Percentiles rank a stretch among this genome's conserved stretches.
These are phyloP conservation scores for Fallopia convolvulus DNA, from an alignment of 148 eudicot species.

Conservation along the genomic window DNA sequence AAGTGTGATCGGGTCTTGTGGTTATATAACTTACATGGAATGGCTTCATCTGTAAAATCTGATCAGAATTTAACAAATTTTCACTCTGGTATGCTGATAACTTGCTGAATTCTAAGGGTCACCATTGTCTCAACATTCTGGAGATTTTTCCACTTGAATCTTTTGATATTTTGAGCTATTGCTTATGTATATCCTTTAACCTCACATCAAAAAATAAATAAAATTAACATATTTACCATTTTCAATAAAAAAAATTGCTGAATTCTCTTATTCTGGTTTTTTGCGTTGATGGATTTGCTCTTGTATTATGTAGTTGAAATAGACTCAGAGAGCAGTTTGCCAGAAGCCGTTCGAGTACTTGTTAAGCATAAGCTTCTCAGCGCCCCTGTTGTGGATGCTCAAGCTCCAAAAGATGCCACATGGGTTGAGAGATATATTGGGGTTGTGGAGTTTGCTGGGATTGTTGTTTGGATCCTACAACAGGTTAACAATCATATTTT, in stretches of 20 bases:
- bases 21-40: not conserved
- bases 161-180: too few species aligned
- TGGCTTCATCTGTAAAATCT: not conserved
- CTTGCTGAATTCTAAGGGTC: not conserved
- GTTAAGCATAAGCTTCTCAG: constrained; percentile 71
- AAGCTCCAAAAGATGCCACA: constrained; percentile 72
- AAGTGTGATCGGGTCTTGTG: not conserved
- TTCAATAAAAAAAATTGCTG: not conserved
- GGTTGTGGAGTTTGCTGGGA: constrained; percentile 87
- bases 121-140: too few species aligned
- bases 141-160: too few species aligned
- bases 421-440: constrained; percentile 95
- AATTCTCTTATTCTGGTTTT: not conserved
- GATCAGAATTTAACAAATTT: not conserved
- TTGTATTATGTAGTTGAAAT: constrained; percentile 46
- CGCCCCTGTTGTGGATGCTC: constrained; percentile 80
- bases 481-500: constrained; percentile 40
- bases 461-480: constrained; percentile 91
- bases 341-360: constrained; percentile 75
- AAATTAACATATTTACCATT: too few species aligned
- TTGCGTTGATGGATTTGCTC: not conserved
- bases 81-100: not conserved
- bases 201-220: too few species aligned
- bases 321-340: constrained; percentile 66
- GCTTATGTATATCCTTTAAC: too few species aligned